Evolutionary conservation across 495 filamentous ascomycete species (phyloP).

Genomic region (Podospora pseudopauciseta): DNA sequence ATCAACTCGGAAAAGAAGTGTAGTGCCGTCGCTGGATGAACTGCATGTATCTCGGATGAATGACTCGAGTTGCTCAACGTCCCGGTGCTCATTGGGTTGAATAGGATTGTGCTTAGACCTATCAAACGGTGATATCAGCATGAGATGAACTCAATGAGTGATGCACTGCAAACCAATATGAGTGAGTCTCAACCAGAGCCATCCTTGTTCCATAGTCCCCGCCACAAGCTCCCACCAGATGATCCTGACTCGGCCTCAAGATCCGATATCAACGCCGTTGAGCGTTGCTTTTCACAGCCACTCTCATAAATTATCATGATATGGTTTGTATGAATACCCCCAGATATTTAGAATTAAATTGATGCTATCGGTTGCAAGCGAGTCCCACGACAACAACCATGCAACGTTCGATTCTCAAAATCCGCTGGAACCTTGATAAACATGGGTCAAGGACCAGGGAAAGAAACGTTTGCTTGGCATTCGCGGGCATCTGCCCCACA

Average conservation of each 20-base stretch:
- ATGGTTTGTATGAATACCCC: not conserved
- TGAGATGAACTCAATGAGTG: not conserved
- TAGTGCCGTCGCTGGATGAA: not conserved
- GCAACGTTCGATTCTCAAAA: not conserved
- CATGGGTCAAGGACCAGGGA: not conserved
- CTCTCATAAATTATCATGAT: not conserved
- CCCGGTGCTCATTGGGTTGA: not conserved
- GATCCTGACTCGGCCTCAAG: not conserved
- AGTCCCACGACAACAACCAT: not conserved
- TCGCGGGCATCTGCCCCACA: not conserved
- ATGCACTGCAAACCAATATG: not conserved
- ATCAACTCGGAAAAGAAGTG: not conserved
- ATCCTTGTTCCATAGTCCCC: not conserved
- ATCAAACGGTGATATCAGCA: not conserved
- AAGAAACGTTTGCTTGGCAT: conserved; percentile 3
- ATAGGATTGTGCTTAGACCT: not conserved
- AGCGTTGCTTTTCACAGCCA: too few species aligned
- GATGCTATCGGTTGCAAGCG: not conserved
- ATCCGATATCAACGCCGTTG: too few species aligned
- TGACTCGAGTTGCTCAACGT: not conserved
- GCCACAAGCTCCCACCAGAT: not conserved
- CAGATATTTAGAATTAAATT: not conserved
- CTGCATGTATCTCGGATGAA: not conserved
- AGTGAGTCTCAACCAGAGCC: not conserved
- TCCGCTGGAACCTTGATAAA: not conserved